Evolutionary conservation across 129 eudicot genomes (phyloP).

Genomic region (Pittosporum tobira): DNA sequence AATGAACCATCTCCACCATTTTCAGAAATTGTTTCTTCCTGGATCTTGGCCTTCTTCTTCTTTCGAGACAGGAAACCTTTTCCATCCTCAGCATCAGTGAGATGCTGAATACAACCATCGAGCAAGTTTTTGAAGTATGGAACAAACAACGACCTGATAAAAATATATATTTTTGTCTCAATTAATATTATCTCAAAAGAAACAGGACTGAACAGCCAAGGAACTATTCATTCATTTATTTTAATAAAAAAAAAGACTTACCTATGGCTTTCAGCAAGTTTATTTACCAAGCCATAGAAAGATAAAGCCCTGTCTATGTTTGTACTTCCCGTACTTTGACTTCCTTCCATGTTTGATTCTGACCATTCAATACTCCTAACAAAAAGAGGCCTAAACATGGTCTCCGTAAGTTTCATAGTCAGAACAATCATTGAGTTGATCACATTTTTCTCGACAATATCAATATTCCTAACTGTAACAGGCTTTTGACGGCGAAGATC

Average conservation of each 20-base stretch:
- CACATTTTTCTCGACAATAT: slow-evolving; percentile 64
- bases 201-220: neutral
- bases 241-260: slow-evolving; percentile 11
- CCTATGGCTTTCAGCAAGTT: slow-evolving; percentile 77
- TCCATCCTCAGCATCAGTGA: slow-evolving; percentile 41
- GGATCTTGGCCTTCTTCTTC: slow-evolving; percentile 70
- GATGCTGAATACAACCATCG: slow-evolving; percentile 60
- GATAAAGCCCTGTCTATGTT: slow-evolving; percentile 53
- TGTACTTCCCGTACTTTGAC: slow-evolving; percentile 28
- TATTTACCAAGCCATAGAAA: slow-evolving; percentile 63
- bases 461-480: slow-evolving; percentile 39
- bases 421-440: slow-evolving; percentile 51
- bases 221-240: too few relatives aligned
- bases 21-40: slow-evolving; percentile 16
- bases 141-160: slow-evolving; percentile 65
- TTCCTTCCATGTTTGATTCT: slow-evolving; percentile 33
- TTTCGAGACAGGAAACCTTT: slow-evolving; percentile 34
- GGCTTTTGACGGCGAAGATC: slow-evolving; percentile 68
- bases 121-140: slow-evolving; percentile 87
- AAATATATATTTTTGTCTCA: neutral
- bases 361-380: slow-evolving; percentile 89
- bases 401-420: slow-evolving; percentile 75
- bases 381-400: slow-evolving; percentile 92
- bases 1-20: slow-evolving; percentile 22
- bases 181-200: neutral